Evolutionary conservation across 2,329 filamentous ascomycete species (phyloP).

Genomic region (Trichoderma atroviride): DNA sequence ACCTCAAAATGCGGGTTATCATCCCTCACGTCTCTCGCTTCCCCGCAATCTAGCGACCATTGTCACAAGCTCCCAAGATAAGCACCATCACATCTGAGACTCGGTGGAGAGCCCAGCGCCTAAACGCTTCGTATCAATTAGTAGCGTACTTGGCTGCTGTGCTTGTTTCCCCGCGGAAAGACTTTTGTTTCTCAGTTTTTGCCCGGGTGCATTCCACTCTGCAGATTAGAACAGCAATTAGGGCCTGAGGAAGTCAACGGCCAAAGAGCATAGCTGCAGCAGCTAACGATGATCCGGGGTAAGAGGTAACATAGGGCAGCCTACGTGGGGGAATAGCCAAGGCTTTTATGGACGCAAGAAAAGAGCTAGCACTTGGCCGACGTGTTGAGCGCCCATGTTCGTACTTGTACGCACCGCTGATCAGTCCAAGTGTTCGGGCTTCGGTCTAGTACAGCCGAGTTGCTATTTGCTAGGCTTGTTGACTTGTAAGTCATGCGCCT

Average conservation of each 20-base stretch:
- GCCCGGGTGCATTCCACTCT: neutral
- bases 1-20: conserved; percentile 9
- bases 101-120: neutral
- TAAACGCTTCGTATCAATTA: conserved; percentile 11
- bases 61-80: neutral
- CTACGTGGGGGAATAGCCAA: conserved; percentile 18
- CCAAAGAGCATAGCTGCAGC: neutral
- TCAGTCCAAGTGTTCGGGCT: neutral
- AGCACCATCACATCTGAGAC: neutral
- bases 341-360: neutral
- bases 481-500: neutral
- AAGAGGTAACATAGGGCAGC: conserved; percentile 4
- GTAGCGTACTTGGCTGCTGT: neutral
- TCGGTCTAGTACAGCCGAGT: conserved; percentile 4
- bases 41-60: conserved; percentile 5
- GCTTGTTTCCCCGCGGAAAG: neutral
- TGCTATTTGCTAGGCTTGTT: neutral
- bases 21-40: neutral
- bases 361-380: conserved; percentile 2
- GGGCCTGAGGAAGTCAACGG: neutral
- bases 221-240: neutral
- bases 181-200: neutral
- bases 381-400: neutral
- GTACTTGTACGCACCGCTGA: neutral
- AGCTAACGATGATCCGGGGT: neutral